A percentile compares a stretch with the other conserved stretches of the same genome.
These are phyloP conservation scores for Tylopilus plumbeoviolaceoides DNA, from an alignment of 768 basidiomycete genomes.

Conservation along the genomic window DNA sequence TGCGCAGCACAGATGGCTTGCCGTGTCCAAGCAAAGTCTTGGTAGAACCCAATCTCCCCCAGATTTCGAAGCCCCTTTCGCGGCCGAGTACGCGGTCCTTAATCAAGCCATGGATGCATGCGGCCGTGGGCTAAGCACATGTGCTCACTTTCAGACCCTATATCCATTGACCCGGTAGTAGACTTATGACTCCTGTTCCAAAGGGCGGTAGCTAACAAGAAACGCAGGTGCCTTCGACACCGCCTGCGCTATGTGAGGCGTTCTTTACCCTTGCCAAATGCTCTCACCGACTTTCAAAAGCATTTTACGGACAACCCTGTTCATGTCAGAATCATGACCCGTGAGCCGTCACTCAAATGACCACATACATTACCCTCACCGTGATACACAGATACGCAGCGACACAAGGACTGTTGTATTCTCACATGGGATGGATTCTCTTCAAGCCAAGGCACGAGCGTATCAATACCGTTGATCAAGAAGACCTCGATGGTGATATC, in stretches of 20 bases:
- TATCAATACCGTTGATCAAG: constrained; percentile 2
- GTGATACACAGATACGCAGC: constrained; percentile 6
- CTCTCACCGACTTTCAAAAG: neutral
- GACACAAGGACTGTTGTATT: constrained; percentile 7
- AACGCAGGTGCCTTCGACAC: constrained; percentile 10
- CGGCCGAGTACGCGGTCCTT: no score
- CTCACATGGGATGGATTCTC: constrained; percentile 13
- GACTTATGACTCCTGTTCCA: neutral
- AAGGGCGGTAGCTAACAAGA: neutral
- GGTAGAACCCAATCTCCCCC: no score
- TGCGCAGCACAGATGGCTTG: no score
- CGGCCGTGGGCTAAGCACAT: no score
- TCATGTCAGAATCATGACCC: no score
- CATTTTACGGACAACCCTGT: constrained; percentile 10
- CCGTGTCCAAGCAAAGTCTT: no score
- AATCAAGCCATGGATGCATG: no score
- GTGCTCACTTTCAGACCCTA: no score
- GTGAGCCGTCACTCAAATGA: neutral
- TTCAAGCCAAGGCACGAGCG: constrained; percentile 11
- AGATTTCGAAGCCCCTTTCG: no score
- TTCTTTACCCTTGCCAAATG: neutral
- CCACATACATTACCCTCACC: neutral
- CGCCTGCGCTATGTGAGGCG: constrained; percentile 8
- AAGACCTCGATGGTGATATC: constrained; percentile 4
- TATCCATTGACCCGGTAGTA: constrained; percentile 1